Base-by-base conservation (phyloP, 2,329 filamentous ascomycete genomes). In the Pseudogymnoascus sp. region DNA sequence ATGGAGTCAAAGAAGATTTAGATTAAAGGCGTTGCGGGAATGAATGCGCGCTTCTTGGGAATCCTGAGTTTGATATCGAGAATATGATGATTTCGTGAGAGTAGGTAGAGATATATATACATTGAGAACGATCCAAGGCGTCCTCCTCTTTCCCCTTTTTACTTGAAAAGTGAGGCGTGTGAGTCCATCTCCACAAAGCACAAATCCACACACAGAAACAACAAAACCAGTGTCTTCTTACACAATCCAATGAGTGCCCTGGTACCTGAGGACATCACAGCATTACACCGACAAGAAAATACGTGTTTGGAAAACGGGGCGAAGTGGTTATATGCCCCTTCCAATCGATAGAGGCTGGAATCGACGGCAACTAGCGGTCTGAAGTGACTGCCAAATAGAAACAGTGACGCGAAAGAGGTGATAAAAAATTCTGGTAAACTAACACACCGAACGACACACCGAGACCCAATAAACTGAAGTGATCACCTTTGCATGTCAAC, bases 261-360 rank as follows among this genome's bases (percentile, higher is more conserved):
- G 28, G 4, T 16, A 54, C 16, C 16, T 7, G 28, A 20, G 28
- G 28, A 14, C 47, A 28, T 32, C 12, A 18, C 6, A 22, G 16
- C 4, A 14, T 54, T 20, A 20, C 28, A 20, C 30, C n/a, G 47
- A 54, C 28, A 32, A 12, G 47, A 54, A 18, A 11, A 54, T 16
- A 54, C 47, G 47, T 54, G 12, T 50, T 50, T 54, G n/a, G 9
- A 50, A 28, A 54, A 54, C n/a, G 16, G 47, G 47, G 47, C 47
- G 47, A 30, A 34, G 47, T 30, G n/a, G 20, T 7, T 34, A 34
- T 54, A 32, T 18, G 47, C 11, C 28, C 16, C 18, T 32, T 34
- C 47, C 47, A 30, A 50, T 50, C 28, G 25, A 32, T 32, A 3
- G 47, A 54, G 9, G 25, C 28, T 32, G 2, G 28, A 32, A 32